Base-by-base conservation (phyloP, 2,329 filamentous ascomycete species). In the Ascomycota sp. region DNA sequence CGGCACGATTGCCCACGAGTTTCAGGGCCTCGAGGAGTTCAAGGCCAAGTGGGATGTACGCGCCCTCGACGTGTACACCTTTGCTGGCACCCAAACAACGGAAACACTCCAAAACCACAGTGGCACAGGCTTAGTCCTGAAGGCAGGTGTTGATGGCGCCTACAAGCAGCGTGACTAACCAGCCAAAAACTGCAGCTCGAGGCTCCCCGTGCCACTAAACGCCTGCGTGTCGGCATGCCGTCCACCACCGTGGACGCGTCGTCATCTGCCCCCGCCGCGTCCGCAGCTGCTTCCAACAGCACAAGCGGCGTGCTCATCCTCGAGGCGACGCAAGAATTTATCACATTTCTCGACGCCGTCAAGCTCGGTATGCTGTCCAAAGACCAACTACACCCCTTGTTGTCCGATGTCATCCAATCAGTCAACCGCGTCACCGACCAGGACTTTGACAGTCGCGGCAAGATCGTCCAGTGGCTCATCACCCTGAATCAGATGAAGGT, bases 381-480 rank as follows among this genome's bases (percentile, higher is more conserved):
- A 48, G 86, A 95, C 51, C 83, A 89, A 37, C 61, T 98, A n/a
- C 91, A 98, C 47, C 89, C 89, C 4, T 61, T 98, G 13, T 65
- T 98, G 2, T 86, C 85, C 1, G 89, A 95, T 43, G 82, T 94
- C 12, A 98, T 98, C 36, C 86, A 94, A 46, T 85, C 82, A 3
- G 86, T 94, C 38, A 95, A 95, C 55, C 89, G 91, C 46, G 89
- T 98, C 38, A 94, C 86, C 3, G 83, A 92, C 48, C 70, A 75
- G 37, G 86, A 95, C 44, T 98, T 98, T 48, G 85, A 95, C 41
- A 85, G 76, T 47, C 75, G 91, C 40, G 83, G 80, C 42, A 95
- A 95, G 64, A 95, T 98, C 42, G 83, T 98, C 33, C 85, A 94
- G 51, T 98, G 89, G 89, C 64, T 98, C 40, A 98, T 98, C 43